Base-by-base conservation (phyloP, 2,329 filamentous ascomycete species). In the Trichocomaceae sp. region DNA sequence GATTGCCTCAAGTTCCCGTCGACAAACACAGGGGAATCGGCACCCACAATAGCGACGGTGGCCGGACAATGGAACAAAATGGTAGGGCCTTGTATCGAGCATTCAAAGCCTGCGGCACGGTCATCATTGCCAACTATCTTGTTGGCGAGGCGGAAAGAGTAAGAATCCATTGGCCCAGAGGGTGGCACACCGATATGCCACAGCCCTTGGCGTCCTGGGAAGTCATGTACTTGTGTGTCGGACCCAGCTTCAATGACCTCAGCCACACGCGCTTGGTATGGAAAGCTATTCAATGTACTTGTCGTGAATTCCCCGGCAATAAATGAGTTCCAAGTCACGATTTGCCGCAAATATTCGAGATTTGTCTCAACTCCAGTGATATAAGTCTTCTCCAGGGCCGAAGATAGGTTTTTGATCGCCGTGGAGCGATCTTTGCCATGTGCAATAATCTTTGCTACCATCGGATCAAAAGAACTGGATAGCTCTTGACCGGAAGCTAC, bases 381-480 rank as follows among this genome's bases (percentile, higher is more conserved):
- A n/a, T 2, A 2, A 17, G 20, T 44, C 41, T 44, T 20, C n/a
- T 44, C 17, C 41, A 26, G 7, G 23, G 23, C 23, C 23, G 7
- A 26, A 26, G 23, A 44, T n/a, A 44, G 13, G 3, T 44, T 44
- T n/a, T 44, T 10, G 9, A 44, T 44, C 8, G 41, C 41, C n/a
- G 13, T 44, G 0, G 61, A 52, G 12, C 71, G 60, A 1, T 65
- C 73, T 5, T 72, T 69, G 1, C 73, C 74, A 63, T 72, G 75
- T 5, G 77, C 69, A 5, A 78, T 69, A 10, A 77, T 64, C 58
- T 78, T 78, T 8, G 73, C 74, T 33, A 78, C 71, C 69, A 78
- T 70, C 0, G 73, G 74, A 62, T 78, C 75, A 48, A 77, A 78
- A 49, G 75, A 69, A 9, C 75, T 76, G 0, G 75, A 74, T 0